Evolutionary conservation across 73 alveolate species (phyloP).

Genomic region (Blepharisma japonicum): DNA sequence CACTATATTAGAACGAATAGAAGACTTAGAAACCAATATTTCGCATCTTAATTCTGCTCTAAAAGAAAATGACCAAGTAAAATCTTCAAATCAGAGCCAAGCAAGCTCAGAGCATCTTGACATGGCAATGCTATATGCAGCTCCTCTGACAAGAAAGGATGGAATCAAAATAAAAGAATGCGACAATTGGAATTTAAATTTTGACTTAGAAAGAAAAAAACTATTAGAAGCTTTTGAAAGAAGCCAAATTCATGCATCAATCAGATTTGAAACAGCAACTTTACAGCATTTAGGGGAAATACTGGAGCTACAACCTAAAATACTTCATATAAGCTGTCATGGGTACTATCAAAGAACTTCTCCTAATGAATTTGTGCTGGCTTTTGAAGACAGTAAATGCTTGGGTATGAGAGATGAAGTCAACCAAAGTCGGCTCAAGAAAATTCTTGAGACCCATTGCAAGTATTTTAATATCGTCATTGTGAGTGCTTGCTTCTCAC

Average conservation of each 20-base stretch:
- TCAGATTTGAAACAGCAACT: conserved; percentile 57
- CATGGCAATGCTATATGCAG: conserved; percentile 55
- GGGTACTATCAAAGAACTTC: conserved; percentile 38
- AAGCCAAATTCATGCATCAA: conserved; percentile 24
- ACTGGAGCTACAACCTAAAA: conserved; percentile 40
- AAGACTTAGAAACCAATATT: conserved; percentile 19
- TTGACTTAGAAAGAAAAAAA: background rate
- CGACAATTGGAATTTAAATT: background rate
- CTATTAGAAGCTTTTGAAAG: conserved; percentile 30
- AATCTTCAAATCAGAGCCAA: background rate
- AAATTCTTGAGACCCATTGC: conserved; percentile 31
- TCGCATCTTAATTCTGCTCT: background rate
- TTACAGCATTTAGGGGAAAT: conserved; percentile 41
- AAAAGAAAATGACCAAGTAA: conserved; percentile 3
- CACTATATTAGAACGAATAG: background rate
- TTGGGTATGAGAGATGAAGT: conserved; percentile 45
- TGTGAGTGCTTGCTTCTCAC: conserved; percentile 60
- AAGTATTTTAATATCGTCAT: conserved; percentile 40
- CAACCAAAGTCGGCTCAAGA: conserved; percentile 36
- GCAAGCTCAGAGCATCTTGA: conserved; percentile 38
- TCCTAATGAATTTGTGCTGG: conserved; percentile 38
- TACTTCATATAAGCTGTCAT: conserved; percentile 57
- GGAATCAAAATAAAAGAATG: conserved; percentile 28
- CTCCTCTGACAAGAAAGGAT: conserved; percentile 45
- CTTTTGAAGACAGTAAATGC: conserved; percentile 50